Base-by-base conservation (phyloP, 306 rosid genomes). In the Vachellia pachyceras region DNA sequence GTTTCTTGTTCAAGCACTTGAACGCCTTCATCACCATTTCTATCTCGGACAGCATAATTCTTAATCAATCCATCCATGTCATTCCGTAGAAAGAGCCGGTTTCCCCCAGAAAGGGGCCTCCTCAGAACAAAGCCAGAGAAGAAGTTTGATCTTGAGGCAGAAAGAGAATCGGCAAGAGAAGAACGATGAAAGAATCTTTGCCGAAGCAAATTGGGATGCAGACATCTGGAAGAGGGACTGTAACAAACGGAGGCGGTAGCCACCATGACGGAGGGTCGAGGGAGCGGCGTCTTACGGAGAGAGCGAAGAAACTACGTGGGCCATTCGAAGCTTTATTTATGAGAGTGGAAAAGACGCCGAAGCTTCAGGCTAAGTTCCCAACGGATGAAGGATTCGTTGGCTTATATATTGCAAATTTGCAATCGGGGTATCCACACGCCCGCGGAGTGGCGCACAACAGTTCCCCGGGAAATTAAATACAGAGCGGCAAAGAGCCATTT, bases 1-100 rank as follows among this genome's bases (percentile, higher is more conserved):
- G 87, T 81, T 85, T 93, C 99, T 45, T 88, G 90, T 77, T 89
- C 90, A 68, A 91, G 42, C 84, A 85, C 89, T 22, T 80, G 75
- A 69, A 80, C 61, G 33, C 60, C 84, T 66, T 91, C 90, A 65
- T 88, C 91, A 11, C 81, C 76, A 6, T 79, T 57, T 8, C 50
- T 57, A 69, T 87, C 84, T 41, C 88, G 77, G 44, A 78, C n/a
- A 68, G 87, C 89, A 69, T 79, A 84, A 77, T 74, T 25, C 80
- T 47, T 73, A 10, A 29, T 54, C 61, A 80, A 72, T 47, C 84
- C 88, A 70, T 75, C 49, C 92, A 86, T 92, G 78, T 78, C 46
- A 35, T 41, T 76, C 11, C 83, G 69, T 13, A 69, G 88, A 85
- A 78, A 73, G 54, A 29, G 45, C 9, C 81, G 40, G 5, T 66